Evolutionary conservation across 108 stramenopile genomes (phyloP).

Genomic region (Hondaea fermentalgiana): DNA sequence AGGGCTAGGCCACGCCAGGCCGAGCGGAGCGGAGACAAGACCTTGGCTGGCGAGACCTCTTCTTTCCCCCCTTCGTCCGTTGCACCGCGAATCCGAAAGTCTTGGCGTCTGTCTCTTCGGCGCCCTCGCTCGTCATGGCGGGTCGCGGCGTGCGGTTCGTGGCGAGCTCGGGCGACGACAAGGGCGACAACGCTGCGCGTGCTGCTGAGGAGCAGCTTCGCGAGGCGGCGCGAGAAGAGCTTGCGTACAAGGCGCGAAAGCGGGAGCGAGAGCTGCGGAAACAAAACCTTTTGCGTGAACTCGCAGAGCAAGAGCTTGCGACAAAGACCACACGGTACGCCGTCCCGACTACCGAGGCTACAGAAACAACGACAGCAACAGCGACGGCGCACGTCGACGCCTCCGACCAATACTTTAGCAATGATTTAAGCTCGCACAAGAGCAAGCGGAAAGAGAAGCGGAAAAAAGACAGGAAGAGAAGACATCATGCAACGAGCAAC

Average conservation of each 20-base stretch:
- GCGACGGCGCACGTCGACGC: not conserved
- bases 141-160: not conserved
- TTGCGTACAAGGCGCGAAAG: not conserved
- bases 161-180: not conserved
- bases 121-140: no score
- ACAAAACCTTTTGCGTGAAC: not conserved
- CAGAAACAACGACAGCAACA: not conserved
- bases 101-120: no score
- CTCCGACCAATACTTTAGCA: not conserved
- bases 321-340: not conserved
- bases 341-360: not conserved
- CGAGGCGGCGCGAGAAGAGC: not conserved
- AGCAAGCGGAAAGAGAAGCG: not conserved
- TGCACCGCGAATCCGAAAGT: no score
- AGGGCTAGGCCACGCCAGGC: no score
- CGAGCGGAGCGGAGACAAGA: no score
- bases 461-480: not conserved
- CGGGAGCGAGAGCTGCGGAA: not conserved
- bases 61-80: no score
- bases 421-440: not conserved
- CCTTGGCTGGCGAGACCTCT: no score
- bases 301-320: not conserved
- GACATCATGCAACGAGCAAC: no score
- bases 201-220: not conserved
- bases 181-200: not conserved